Conservation (phyloP, 495 filamentous ascomycete genomes). For the Xylaria acuta region DNA sequence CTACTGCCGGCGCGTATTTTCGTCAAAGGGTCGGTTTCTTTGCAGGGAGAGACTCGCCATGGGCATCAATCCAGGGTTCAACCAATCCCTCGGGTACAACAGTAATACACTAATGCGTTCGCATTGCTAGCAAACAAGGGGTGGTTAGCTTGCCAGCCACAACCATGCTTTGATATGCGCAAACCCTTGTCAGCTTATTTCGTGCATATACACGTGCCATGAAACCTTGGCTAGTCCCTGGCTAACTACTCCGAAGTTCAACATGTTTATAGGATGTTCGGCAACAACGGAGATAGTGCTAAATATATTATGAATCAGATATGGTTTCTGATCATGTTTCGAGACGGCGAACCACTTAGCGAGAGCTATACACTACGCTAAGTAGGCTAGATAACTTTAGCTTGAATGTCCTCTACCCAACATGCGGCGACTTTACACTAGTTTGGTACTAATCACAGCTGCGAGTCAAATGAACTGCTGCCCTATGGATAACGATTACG, state of each 20-base stretch:
- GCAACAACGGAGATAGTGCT: neutral
- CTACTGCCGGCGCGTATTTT: neutral
- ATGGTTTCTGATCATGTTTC: neutral
- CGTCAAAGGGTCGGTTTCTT: neutral
- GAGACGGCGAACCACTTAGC: neutral
- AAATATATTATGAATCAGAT: neutral
- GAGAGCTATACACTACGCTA: neutral
- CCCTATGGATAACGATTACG: neutral
- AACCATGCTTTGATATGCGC: constrained; percentile 3
- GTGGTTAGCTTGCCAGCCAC: neutral
- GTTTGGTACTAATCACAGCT: neutral
- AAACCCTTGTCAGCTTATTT: constrained; percentile 9
- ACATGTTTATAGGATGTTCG: neutral
- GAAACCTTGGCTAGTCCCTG: neutral
- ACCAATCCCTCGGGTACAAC: constrained; percentile 16
- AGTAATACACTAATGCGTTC: neutral
- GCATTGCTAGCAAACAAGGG: neutral
- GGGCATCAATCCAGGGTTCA: neutral
- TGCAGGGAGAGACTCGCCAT: neutral
- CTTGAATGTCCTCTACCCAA: neutral
- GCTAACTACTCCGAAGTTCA: neutral
- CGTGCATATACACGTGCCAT: constrained; percentile 15
- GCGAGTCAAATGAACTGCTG: neutral
- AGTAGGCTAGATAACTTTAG: neutral
- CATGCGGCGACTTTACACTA: neutral